phyloP scores from a whole-genome alignment of 2,329 filamentous ascomycete species.

The Colletotrichum musae region DNA sequence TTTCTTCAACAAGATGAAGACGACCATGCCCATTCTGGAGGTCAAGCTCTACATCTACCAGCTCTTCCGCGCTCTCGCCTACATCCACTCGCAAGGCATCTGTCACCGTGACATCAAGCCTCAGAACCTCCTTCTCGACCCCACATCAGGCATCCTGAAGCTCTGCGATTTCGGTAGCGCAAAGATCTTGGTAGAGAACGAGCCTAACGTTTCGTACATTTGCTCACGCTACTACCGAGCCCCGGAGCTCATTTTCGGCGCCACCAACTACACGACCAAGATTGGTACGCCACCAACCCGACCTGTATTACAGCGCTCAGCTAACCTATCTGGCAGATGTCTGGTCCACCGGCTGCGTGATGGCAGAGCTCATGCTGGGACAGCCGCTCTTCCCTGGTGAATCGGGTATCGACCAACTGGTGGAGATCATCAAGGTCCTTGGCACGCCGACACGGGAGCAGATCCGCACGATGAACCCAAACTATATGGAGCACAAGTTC shows the following conservation, averaged over 20 bases:
- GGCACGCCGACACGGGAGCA: conserved; percentile 97
- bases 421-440: conserved; percentile 99
- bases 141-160: conserved; percentile 91
- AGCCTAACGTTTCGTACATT: conserved; percentile 99
- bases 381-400: conserved; percentile 98
- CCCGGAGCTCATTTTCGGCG: conserved; percentile 97
- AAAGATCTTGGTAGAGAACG: conserved; percentile 98
- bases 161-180: conserved; percentile 99
- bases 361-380: conserved; percentile 99
- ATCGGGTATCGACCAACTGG: conserved; percentile 97
- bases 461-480: conserved; percentile 99
- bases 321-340: conserved; percentile 76
- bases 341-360: conserved; percentile 99
- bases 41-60: conserved; percentile 99
- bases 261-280: conserved; percentile 99
- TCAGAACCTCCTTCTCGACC: conserved; percentile 95
- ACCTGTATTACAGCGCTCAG: neutral
- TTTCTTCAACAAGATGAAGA: conserved; percentile 99
- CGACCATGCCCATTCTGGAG: conserved; percentile 98
- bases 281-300: conserved; percentile 79
- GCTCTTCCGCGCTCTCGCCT: conserved; percentile 96
- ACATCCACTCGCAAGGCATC: conserved; percentile 99
- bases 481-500: conserved; percentile 99
- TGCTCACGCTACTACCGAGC: conserved; percentile 99
- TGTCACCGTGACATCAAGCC: conserved; percentile 99